Evolutionary conservation across 495 filamentous ascomycete species (phyloP).

Genomic region (Bryoglossum gracile): DNA sequence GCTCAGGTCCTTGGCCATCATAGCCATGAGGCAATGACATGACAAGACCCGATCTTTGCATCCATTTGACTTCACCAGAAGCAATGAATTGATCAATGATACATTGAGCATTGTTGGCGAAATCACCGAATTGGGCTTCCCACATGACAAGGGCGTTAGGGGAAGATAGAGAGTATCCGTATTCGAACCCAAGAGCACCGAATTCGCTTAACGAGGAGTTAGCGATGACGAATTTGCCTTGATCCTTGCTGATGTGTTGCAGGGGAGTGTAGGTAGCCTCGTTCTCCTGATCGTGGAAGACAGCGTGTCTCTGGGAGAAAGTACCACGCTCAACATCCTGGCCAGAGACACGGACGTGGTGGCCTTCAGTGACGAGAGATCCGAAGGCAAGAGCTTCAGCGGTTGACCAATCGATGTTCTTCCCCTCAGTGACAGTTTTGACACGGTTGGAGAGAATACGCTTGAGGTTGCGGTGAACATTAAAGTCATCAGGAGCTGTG

Average conservation of each 20-base stretch:
- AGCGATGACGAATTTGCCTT: constrained; percentile 90
- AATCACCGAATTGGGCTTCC: constrained; percentile 99
- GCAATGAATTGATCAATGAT: constrained; percentile 99
- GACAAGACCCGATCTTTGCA: constrained; percentile 91
- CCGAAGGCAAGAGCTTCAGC: constrained; percentile 96
- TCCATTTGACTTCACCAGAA: constrained; percentile 96
- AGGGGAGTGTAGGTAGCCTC: constrained; percentile 91
- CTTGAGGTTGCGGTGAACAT: constrained; percentile 88
- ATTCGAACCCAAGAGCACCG: constrained; percentile 93
- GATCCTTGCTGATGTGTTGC: constrained; percentile 77
- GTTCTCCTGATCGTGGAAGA: constrained; percentile 93
- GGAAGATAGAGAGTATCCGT: constrained; percentile 94
- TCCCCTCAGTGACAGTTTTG: constrained; percentile 88
- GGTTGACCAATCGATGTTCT: constrained; percentile 95
- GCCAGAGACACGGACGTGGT: constrained; percentile 93
- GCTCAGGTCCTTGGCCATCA: constrained; percentile 96
- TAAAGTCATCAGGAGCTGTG: constrained; percentile 73
- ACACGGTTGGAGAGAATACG: constrained; percentile 86
- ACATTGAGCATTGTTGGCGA: constrained; percentile 98
- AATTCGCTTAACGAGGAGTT: constrained; percentile 97
- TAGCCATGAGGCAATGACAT: constrained; percentile 95
- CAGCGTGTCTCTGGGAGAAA: constrained; percentile 96
- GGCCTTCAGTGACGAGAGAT: constrained; percentile 79
- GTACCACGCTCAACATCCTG: constrained; percentile 99
- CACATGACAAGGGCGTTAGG: constrained; percentile 96